A percentile compares a stretch with the other conserved stretches of the same genome.
Evolutionary conservation across 176 grass and related monocot species (phyloP).

Genomic region (Lolium rigidum): DNA sequence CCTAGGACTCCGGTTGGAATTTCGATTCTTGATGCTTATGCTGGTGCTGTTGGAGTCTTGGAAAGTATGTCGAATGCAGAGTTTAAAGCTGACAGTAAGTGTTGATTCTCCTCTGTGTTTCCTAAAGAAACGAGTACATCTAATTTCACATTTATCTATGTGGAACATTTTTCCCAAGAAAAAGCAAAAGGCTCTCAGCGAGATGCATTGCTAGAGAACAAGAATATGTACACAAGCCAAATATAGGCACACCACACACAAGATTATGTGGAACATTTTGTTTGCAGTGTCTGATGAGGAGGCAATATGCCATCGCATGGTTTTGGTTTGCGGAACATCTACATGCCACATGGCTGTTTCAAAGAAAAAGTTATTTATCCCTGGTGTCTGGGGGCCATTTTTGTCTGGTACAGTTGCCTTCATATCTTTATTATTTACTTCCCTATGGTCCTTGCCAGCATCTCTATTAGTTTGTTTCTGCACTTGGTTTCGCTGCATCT

Average conservation of each 20-base stretch:
- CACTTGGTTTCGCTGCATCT: conserved; percentile 18
- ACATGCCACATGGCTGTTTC: conserved; percentile 96
- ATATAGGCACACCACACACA: background rate
- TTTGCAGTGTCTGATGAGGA: conserved; percentile 64
- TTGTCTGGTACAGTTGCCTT: conserved; percentile 74
- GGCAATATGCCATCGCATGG: conserved; percentile 72
- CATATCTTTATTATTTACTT: conserved; percentile 25
- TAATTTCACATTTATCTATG: conserved; percentile 15
- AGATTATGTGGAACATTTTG: conserved; percentile 23
- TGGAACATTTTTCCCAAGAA: background rate
- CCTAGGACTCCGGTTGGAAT: conserved; percentile 89
- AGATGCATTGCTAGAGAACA: background rate
- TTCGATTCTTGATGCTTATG: conserved; percentile 96
- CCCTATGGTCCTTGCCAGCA: conserved; percentile 1
- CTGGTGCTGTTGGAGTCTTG: conserved; percentile 93
- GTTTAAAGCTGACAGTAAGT: conserved; percentile 59
- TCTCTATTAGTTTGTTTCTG: conserved; percentile 32
- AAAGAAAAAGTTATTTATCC: conserved; percentile 73
- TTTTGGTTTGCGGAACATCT: conserved; percentile 94
- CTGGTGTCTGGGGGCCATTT: conserved; percentile 89
- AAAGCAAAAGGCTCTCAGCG: background rate
- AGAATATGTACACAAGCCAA: background rate
- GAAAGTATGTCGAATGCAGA: conserved; percentile 63
- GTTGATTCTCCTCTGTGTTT: conserved; percentile 25
- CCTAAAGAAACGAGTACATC: background rate